A percentile compares a stretch with the other conserved stretches of the same genome.
Conservation (phyloP, 441 rosid species). For the Gossypium lobatum region DNA sequence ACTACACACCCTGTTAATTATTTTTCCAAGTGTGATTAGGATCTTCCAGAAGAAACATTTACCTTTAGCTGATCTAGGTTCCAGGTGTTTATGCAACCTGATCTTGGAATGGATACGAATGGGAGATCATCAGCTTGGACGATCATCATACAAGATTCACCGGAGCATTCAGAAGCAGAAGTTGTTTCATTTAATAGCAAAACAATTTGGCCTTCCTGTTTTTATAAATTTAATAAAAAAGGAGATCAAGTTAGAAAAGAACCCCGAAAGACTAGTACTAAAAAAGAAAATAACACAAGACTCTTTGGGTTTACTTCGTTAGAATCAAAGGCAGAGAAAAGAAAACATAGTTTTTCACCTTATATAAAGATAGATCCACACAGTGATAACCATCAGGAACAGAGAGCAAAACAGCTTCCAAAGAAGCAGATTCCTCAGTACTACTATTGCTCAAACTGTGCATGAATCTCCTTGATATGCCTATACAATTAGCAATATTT, state of each 20-base stretch:
- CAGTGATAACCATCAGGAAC: conserved; percentile 59
- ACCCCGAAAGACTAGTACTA: background rate
- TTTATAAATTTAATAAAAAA: background rate
- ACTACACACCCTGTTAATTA: background rate
- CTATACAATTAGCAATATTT: conserved; percentile 51
- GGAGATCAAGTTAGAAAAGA: background rate
- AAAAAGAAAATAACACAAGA: background rate
- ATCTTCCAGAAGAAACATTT: conserved; percentile 14
- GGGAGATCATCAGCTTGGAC: conserved; percentile 61
- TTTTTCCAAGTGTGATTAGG: background rate
- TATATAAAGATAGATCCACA: conserved; percentile 75
- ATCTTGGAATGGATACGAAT: conserved; percentile 49
- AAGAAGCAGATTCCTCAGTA: conserved; percentile 33
- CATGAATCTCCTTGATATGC: conserved; percentile 59
- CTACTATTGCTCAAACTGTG: conserved; percentile 28
- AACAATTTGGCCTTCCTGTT: conserved; percentile 72
- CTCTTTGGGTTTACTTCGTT: too few relatives aligned
- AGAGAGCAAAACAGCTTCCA: conserved; percentile 66
- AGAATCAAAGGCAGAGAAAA: too few relatives aligned
- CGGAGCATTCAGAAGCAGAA: conserved; percentile 42
- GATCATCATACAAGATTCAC: conserved; percentile 75
- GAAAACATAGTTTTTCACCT: conserved; percentile 40
- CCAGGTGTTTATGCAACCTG: conserved; percentile 38
- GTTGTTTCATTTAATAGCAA: conserved; percentile 49
- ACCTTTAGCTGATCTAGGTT: conserved; percentile 64